phyloP scores from a whole-genome alignment of 2,329 filamentous ascomycete genomes.

The Epichloe sylvatica region DNA sequence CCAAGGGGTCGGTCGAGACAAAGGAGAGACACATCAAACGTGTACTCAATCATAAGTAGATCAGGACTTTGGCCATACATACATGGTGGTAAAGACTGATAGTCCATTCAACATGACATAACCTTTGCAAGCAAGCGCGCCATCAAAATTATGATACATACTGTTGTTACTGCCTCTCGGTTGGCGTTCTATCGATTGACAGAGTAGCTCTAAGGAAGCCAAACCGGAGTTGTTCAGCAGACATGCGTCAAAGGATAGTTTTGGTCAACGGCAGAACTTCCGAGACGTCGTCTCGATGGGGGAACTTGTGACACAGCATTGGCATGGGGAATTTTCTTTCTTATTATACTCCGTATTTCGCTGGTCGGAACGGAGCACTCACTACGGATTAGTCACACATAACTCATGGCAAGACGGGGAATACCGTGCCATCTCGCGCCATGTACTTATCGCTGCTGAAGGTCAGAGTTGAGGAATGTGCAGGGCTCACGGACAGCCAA shows the following conservation, averaged over 20 bases:
- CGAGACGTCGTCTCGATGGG: too few species aligned
- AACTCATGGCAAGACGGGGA: neutral
- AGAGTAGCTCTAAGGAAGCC: neutral
- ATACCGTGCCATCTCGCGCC: neutral
- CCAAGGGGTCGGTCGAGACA: neutral
- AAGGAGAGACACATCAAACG: slow-evolving; percentile 3
- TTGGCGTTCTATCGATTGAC: neutral
- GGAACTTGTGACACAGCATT: neutral
- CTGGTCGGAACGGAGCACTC: too few species aligned
- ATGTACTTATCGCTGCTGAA: neutral
- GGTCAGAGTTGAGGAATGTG: neutral
- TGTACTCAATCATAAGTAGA: slow-evolving; percentile 1
- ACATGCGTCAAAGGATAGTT: neutral
- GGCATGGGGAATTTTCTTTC: neutral
- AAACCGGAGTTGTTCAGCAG: neutral
- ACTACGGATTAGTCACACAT: too few species aligned
- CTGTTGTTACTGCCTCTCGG: neutral
- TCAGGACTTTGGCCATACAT: slow-evolving; percentile 4
- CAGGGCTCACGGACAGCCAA: neutral
- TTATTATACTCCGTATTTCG: neutral
- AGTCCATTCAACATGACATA: slow-evolving; percentile 3
- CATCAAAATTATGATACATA: neutral
- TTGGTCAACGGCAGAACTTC: neutral
- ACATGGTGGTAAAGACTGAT: neutral
- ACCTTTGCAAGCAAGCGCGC: neutral